Base-by-base conservation (phyloP, 2,329 filamentous ascomycete species). In the Parafenestella ontariensis region DNA sequence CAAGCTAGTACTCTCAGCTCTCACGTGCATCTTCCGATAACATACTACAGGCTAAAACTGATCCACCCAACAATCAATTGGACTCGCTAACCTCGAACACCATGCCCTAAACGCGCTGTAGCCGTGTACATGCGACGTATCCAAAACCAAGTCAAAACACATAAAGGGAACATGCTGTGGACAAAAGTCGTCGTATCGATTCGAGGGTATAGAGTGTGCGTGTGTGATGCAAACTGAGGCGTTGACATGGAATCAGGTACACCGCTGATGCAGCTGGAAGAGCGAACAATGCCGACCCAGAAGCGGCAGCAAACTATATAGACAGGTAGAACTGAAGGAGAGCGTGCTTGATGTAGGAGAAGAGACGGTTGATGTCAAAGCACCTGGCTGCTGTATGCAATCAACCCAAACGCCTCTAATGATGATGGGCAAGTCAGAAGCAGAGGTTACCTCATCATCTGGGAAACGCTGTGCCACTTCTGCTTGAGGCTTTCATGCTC, bases 401-500 rank as follows among this genome's bases (percentile, higher is more conserved):
- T 62, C 50, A 62, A 62, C 37, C 60, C 46, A 61, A 64, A 64
- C 61, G 59, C 63, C 60, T 34, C 24, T n/a, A 53, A 42, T 46
- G 47, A 54, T 57, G 55, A 61, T 45, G 39, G 51, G 42, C 54
- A 44, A 42, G 45, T 48, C 54, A 59, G 49, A 52, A 46, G 46
- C 40, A 31, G 46, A 50, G 46, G 46, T 62, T 71, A 70, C 62
- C 71, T 76, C 72, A 82, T 76, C 76, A 82, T 71, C 39, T 76
- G 71, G 50, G 77, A 77, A 23, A 82, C 72, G 64, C 72, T 80
- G 54, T 77, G 74, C 76, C 79, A 79, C 62, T 80, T 81, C 68
- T 81, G 78, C 68, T 80, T 80, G 51, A 82, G 70, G 7, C 69
- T 69, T 49, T 82, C 80, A 62, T 80, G 73, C 52, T 82, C 79